phyloP scores from a whole-genome alignment of 23 red algal species.

The Porphyridium purpureum region DNA sequence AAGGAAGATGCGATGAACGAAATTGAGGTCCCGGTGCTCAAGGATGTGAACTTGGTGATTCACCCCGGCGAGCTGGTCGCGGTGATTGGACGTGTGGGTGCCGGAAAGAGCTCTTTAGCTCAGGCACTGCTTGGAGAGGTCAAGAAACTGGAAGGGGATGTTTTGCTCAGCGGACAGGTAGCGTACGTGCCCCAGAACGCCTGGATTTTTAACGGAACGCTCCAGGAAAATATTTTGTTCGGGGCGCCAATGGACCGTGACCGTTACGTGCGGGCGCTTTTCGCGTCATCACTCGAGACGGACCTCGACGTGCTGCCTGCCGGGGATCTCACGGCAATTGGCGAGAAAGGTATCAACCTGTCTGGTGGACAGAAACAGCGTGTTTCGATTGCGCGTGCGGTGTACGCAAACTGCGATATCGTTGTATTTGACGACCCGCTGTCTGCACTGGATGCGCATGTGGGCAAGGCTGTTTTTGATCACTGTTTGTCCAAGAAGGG shows the following conservation, averaged over 20 bases:
- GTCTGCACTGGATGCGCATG: conserved; percentile 89
- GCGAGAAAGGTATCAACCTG: conserved; percentile 99
- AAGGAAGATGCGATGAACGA: neutral
- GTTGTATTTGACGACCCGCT: conserved; percentile 90
- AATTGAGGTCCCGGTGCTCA: conserved; percentile 2
- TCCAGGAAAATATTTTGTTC: conserved; percentile 88
- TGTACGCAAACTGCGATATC: conserved; percentile 71
- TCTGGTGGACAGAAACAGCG: conserved; percentile 93
- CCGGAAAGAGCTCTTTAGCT: conserved; percentile 55
- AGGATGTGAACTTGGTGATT: conserved; percentile 41
- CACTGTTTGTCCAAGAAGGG: conserved; percentile 39
- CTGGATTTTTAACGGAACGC: conserved; percentile 95
- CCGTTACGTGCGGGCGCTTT: conserved; percentile 43
- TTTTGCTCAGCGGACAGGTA: conserved; percentile 22
- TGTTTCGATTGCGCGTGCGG: conserved; percentile 66
- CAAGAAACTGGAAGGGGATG: conserved; percentile 13
- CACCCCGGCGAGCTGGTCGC: conserved; percentile 28
- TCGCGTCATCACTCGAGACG: conserved; percentile 43
- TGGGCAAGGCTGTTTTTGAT: conserved; percentile 73
- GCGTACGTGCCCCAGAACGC: conserved; percentile 77
- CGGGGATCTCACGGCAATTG: conserved; percentile 87
- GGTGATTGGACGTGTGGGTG: conserved; percentile 53
- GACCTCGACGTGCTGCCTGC: conserved; percentile 78
- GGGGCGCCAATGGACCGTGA: conserved; percentile 55
- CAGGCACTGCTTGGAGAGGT: conserved; percentile 45